phyloP scores from a whole-genome alignment of 805 yeast genomes.

The Saturnispora diversa region DNA sequence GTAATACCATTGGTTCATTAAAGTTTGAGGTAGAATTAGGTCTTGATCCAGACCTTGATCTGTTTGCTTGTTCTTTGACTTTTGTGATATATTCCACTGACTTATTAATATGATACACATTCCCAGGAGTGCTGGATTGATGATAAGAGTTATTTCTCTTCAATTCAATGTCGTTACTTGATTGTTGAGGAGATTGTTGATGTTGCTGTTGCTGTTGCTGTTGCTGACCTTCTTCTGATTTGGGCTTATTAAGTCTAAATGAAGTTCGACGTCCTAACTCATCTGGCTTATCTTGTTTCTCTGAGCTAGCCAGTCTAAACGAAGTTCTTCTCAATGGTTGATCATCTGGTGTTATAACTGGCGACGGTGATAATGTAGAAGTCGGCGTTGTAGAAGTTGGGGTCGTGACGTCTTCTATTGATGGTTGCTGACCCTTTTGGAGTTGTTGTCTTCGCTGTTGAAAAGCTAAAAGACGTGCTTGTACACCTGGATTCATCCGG shows the following conservation, averaged over 20 bases:
- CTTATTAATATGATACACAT: slow-evolving; percentile 8
- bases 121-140: not conserved
- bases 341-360: slow-evolving; percentile 15
- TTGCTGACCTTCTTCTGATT: not conserved
- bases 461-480: slow-evolving; percentile 79
- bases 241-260: slow-evolving; percentile 11
- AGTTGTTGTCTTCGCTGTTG: slow-evolving; percentile 65
- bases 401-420: slow-evolving; percentile 6
- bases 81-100: slow-evolving; percentile 8
- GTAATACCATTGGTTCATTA: not conserved
- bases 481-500: slow-evolving; percentile 61
- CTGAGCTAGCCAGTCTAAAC: slow-evolving; percentile 18
- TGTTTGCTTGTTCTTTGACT: slow-evolving; percentile 4
- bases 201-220: slow-evolving; percentile 3
- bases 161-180: not conserved
- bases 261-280: slow-evolving; percentile 16
- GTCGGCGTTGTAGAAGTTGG: slow-evolving; percentile 1
- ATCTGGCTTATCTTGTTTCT: slow-evolving; percentile 11
- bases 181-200: not conserved
- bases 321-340: slow-evolving; percentile 21
- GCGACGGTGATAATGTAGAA: slow-evolving; percentile 21
- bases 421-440: slow-evolving; percentile 10
- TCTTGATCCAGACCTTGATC: not conserved
- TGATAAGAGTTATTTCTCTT: slow-evolving; percentile 7
- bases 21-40: slow-evolving; percentile 1